A percentile compares a stretch with the other conserved stretches of the same genome.
Conservation (phyloP, 805 yeast species). For the Teunomyces funiuensis region DNA sequence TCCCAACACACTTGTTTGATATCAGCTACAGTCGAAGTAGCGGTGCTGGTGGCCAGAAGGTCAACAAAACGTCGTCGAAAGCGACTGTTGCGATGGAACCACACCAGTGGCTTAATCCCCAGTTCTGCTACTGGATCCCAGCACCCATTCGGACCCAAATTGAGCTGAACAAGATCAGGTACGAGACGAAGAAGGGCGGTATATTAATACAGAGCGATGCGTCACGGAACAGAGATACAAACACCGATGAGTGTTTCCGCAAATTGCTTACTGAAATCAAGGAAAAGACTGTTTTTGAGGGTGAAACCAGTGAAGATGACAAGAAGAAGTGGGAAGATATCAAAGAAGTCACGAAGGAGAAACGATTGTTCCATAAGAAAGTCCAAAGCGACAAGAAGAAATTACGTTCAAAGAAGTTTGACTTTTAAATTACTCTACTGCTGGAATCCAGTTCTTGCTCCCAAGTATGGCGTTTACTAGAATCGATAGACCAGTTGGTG, state of each 20-base stretch:
- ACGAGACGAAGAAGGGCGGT: conserved; percentile 54
- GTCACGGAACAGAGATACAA: conserved; percentile 57
- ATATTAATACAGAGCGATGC: conserved; percentile 61
- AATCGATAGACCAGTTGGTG: too few species aligned
- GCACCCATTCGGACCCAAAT: conserved; percentile 45
- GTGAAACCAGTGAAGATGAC: conserved; percentile 48
- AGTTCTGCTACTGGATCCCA: conserved; percentile 59
- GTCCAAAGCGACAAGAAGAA: conserved; percentile 39
- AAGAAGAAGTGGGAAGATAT: conserved; percentile 51
- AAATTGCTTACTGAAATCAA: conserved; percentile 57
- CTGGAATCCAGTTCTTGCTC: neutral
- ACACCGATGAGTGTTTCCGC: conserved; percentile 56
- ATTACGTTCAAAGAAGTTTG: conserved; percentile 35
- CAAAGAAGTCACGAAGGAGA: conserved; percentile 30
- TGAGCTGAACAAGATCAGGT: conserved; percentile 41
- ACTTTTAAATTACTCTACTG: conserved; percentile 12
- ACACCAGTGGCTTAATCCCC: conserved; percentile 43
- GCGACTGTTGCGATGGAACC: conserved; percentile 56
- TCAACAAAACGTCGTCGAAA: conserved; percentile 68
- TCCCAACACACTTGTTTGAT: conserved; percentile 49
- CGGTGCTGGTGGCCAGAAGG: conserved; percentile 90
- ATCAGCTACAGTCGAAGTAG: conserved; percentile 58
- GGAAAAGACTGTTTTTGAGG: conserved; percentile 44
- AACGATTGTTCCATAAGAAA: conserved; percentile 34
- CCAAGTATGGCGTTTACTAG: too few species aligned